Evolutionary conservation across 306 rosid species (phyloP), one percentile per base, ranked within the genome.

Genomic region (Myrica gale): DNA sequence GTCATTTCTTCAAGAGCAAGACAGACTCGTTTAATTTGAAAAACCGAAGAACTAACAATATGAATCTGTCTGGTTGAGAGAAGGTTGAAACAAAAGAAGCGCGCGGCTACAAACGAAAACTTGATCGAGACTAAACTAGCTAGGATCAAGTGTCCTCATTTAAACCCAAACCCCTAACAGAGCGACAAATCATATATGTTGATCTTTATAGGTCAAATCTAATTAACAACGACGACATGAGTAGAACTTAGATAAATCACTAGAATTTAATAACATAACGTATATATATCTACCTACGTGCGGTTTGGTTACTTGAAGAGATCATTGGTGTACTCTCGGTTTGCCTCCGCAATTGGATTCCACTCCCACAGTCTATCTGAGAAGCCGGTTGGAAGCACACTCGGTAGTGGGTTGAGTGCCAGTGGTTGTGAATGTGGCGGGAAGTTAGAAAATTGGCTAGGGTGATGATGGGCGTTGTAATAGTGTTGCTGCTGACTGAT

Each of bases 321-420:
- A 80, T 32, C 37, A 32, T 76, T 82, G 86, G 69, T 80, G 84
- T 74, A 79, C 42, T 88, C 87, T 46, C 89, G 88, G 83, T 82
- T 88, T 39, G 83, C 71, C 62, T 94, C 98, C 5, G 91, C 87
- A 51, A 94, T 80, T 44, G 91, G 90, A 82, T 89, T 94, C 98
- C 98, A 94, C 23, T 90, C 98, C 98, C 98, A 92, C 7, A 94
- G 84, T 58, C 93, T 77, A 76, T 94, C 97, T 39, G 98, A 85
- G 90, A 92, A 90, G 9, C 82, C 79, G 0, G 88, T 76, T 47
- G 94, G 93, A 71, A 89, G 85, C 57, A 83, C 78, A 76, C 26
- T 87, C 8, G 88, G 89, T 1, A 84, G 78, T 21, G 79, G n/a
- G 77, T 51, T 83, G 72, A 85, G 86, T 50, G 85, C 51, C 72